Evolutionary conservation across 73 alveolate species (phyloP).

Genomic region (Urostyla sp.): DNA sequence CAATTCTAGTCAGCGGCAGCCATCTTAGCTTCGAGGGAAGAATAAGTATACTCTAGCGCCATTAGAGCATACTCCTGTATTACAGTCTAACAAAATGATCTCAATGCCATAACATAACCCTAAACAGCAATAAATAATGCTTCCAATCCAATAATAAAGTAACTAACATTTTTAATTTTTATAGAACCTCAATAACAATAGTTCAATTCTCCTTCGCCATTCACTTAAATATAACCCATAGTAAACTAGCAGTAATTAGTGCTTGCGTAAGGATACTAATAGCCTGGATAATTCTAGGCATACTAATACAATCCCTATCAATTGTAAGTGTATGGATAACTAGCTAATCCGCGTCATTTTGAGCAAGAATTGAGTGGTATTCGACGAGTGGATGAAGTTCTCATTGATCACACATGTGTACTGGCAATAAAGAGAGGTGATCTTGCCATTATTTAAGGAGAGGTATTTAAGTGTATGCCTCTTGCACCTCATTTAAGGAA

Average conservation of each 20-base stretch:
- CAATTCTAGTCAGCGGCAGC: not conserved
- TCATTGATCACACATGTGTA: constrained; percentile 62
- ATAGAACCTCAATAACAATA: too few relatives aligned
- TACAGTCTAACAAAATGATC: constrained; percentile 18
- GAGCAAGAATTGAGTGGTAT: constrained; percentile 54
- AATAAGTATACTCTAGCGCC: constrained; percentile 54
- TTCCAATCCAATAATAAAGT: too few relatives aligned
- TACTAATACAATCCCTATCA: not conserved
- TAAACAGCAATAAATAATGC: too few relatives aligned
- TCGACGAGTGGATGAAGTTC: constrained; percentile 47
- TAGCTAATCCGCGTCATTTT: constrained; percentile 35
- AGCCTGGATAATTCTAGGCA: not conserved
- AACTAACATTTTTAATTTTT: too few relatives aligned
- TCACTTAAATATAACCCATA: not conserved
- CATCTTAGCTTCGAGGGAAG: constrained; percentile 20
- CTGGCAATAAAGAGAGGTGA: constrained; percentile 78
- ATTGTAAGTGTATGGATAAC: not conserved
- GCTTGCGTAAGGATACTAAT: not conserved
- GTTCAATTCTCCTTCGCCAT: too few relatives aligned
- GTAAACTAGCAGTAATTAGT: not conserved
- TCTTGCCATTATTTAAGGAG: constrained; percentile 72
- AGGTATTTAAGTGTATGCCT: constrained; percentile 71
- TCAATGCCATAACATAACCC: constrained; percentile 38
- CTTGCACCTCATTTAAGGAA: constrained; percentile 55
- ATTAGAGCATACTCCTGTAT: constrained; percentile 24